Evolutionary conservation across 108 stramenopile genomes (phyloP), one percentile per base, ranked within the genome.

Genomic region (Cylindrotheca fusiformis): DNA sequence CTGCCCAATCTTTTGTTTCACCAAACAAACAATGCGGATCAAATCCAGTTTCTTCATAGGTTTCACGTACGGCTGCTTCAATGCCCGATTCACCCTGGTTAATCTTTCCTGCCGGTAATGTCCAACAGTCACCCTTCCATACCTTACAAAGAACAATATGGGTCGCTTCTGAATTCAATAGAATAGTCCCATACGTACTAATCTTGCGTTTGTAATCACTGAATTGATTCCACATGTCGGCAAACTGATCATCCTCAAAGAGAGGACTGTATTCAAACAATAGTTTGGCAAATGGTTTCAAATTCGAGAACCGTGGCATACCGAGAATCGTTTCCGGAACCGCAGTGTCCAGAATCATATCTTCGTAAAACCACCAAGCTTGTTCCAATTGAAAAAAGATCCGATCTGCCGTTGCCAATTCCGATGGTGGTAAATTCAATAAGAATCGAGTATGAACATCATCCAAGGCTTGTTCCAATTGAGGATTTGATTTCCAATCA

Each of bases 311-410:
- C 0, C 87, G 68, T 6, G 86, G 88, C 1, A 93, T 58, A 2
- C 32, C 19, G 22, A 0, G 4, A 8, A 20, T 41, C 0, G n/a
- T 25, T 14, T 70, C 58, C n/a, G 22, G 44, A 1, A 45, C 54
- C 17, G 56, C 22, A 18, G 74, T 50, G 51, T 94, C 93, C 56
- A 85, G 85, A 31, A 87, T 76, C 60, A 86, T 79, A 62, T 94
- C 93, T 41, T 91, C 90, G 72, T 94, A 94, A 77, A 87, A 94
- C 93, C 93, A 94, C 85, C 87, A 90, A 1, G 90, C 93, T 60
- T 94, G 93, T 74, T 94, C 93, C 29, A 94, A 67, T 68, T 94
- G 93, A 75, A 94, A 94, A 75, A 94, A 94, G 24, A 94, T 88
- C 0, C 90, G 84, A 55, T 81, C 81, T 26, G 86, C 63, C 3